These are phyloP conservation scores for Candida rishiriensis DNA, from an alignment of 805 yeast genomes.

Conservation along the genomic window DNA sequence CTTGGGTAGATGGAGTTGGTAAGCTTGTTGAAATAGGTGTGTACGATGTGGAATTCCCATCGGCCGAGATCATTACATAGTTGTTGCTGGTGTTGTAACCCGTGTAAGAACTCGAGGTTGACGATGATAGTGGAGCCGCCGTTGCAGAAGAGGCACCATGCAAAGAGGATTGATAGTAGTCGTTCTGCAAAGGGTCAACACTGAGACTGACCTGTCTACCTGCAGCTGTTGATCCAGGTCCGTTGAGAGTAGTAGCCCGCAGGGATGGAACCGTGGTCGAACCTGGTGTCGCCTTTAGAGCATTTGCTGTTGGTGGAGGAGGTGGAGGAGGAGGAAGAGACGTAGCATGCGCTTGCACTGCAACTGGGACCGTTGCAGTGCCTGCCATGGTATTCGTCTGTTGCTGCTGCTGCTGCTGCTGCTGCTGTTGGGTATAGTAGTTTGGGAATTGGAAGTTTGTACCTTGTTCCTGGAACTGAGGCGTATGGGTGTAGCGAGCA, in stretches of 20 bases:
- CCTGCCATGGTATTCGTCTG: neutral
- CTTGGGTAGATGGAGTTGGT: neutral
- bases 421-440: constrained; percentile 1
- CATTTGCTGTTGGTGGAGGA: neutral
- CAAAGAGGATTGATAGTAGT: constrained; percentile 1
- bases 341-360: neutral
- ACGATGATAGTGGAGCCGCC: neutral
- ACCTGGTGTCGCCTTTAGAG: neutral
- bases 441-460: constrained; percentile 2
- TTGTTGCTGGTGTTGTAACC: neutral
- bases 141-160: neutral
- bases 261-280: neutral
- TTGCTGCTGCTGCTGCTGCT: no score
- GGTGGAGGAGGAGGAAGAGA: neutral
- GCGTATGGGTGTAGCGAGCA: neutral
- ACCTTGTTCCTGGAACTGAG: constrained; percentile 1
- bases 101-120: neutral
- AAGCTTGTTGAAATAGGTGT: neutral
- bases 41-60: neutral
- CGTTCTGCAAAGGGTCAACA: constrained; percentile 3
- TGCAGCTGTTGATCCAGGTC: neutral
- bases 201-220: constrained; percentile 2
- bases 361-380: neutral
- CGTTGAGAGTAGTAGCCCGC: neutral
- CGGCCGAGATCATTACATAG: neutral